A percentile compares a stretch with the other conserved stretches of the same genome.
These are phyloP conservation scores for Nemania diffusa DNA, from an alignment of 2,329 filamentous ascomycete species.

Conservation along the genomic window DNA sequence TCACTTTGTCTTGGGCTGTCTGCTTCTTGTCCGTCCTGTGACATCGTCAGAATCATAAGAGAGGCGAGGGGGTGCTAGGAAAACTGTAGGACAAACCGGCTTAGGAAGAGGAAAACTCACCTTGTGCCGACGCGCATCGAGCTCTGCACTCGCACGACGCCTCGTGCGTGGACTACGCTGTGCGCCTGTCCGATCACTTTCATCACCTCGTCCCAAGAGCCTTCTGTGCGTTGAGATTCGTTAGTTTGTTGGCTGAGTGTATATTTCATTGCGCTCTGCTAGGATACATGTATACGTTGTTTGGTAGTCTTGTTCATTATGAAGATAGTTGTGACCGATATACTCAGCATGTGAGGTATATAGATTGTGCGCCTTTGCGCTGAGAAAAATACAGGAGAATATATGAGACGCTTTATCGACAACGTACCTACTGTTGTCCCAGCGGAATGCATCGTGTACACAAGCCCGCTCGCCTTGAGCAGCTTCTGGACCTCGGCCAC, in stretches of 20 bases:
- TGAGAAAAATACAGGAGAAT: neutral
- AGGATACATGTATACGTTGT: neutral
- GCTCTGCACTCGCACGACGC: constrained; percentile 85
- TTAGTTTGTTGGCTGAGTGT: neutral
- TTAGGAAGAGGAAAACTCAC: constrained; percentile 56
- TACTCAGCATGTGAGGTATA: neutral
- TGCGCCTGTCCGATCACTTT: constrained; percentile 87
- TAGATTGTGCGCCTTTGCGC: too few relatives aligned
- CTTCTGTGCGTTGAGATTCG: constrained; percentile 67
- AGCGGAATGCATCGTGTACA: constrained; percentile 90
- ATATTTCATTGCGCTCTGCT: neutral
- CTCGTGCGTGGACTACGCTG: constrained; percentile 77
- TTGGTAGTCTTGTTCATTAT: neutral
- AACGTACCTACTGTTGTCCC: constrained; percentile 89
- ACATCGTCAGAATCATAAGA: neutral
- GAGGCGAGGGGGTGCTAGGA: neutral
- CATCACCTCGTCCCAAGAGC: constrained; percentile 90
- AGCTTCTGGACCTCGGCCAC: constrained; percentile 90
- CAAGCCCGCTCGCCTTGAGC: constrained; percentile 81
- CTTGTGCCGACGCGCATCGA: constrained; percentile 87
- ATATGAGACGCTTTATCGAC: neutral
- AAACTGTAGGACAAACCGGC: neutral
- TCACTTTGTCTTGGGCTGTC: constrained; percentile 82
- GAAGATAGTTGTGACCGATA: neutral
- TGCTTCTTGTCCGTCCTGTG: constrained; percentile 85